phyloP scores from a whole-genome alignment of 306 rosid species.

The Trifolium fragiferum region DNA sequence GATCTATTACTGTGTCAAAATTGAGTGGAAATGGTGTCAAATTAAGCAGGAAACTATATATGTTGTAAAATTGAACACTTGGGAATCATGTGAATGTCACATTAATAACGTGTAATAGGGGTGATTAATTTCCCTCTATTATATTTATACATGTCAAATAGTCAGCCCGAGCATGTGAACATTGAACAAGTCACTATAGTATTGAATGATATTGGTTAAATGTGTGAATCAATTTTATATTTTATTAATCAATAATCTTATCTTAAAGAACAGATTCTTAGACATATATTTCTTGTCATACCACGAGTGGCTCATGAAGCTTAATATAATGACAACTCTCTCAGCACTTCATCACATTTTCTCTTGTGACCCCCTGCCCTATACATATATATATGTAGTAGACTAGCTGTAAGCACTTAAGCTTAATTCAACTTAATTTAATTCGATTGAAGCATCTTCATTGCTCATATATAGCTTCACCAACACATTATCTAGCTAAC shows the following conservation, averaged over 20 bases:
- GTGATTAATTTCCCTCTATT: background rate
- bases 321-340: background rate
- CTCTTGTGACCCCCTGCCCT: slow-evolving; percentile 1
- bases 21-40: background rate
- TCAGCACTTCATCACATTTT: slow-evolving; percentile 5
- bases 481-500: too few species aligned
- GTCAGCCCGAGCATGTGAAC: background rate
- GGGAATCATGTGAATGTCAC: slow-evolving; percentile 4
- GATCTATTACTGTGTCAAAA: too few species aligned
- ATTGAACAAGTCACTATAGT: background rate
- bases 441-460: background rate
- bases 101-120: background rate
- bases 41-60: background rate
- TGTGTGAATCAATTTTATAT: slow-evolving; percentile 35
- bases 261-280: background rate
- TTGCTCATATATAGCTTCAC: too few species aligned
- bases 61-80: background rate
- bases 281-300: slow-evolving; percentile 5
- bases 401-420: background rate
- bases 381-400: background rate
- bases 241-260: background rate
- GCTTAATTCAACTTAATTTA: too few species aligned
- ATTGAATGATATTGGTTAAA: slow-evolving; percentile 34
- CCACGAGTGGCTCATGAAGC: slow-evolving; percentile 47
- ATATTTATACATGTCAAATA: background rate